Percentiles rank a stretch among this genome's conserved stretches.
phyloP scores from a whole-genome alignment of 1,139 yeast genomes.

The Hansenula lynferdii region DNA sequence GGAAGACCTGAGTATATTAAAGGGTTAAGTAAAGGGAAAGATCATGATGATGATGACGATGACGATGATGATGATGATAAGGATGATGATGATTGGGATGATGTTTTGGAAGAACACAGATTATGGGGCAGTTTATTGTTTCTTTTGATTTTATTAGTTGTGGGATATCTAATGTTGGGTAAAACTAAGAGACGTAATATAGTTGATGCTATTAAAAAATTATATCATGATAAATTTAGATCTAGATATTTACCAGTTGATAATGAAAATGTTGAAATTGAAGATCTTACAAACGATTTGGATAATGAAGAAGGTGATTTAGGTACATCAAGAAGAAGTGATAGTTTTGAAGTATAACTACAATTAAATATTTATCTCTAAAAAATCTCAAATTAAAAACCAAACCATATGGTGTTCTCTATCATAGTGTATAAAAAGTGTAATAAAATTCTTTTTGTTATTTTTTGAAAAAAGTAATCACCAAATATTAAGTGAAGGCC shows the following conservation, averaged over 20 bases:
- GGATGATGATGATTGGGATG: constrained; percentile 29
- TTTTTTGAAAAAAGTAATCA: background rate
- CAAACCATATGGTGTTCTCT: background rate
- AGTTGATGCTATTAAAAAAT: constrained; percentile 13
- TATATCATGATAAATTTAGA: constrained; percentile 7
- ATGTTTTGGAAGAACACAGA: constrained; percentile 41
- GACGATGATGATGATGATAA: constrained; percentile 16
- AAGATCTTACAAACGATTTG: background rate
- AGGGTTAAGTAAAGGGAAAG: constrained; percentile 21
- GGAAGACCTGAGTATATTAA: constrained; percentile 39
- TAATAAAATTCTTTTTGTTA: too few relatives aligned
- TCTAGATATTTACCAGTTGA: constrained; percentile 4
- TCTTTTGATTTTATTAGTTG: constrained; percentile 34
- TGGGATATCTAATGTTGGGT: constrained; percentile 48
- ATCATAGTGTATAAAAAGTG: background rate
- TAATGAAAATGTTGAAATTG: constrained; percentile 2
- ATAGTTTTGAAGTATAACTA: constrained; percentile 5
- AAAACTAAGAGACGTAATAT: constrained; percentile 25
- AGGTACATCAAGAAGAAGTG: constrained; percentile 2
- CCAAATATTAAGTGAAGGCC: background rate
- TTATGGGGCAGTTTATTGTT: constrained; percentile 53
- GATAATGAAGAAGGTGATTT: constrained; percentile 1
- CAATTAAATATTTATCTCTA: too few relatives aligned
- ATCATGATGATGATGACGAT: constrained; percentile 25
- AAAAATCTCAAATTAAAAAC: too few relatives aligned